Evolutionary conservation across 164 flowering plant species (phyloP).

Genomic region (Chloranthus sessilifolius): DNA sequence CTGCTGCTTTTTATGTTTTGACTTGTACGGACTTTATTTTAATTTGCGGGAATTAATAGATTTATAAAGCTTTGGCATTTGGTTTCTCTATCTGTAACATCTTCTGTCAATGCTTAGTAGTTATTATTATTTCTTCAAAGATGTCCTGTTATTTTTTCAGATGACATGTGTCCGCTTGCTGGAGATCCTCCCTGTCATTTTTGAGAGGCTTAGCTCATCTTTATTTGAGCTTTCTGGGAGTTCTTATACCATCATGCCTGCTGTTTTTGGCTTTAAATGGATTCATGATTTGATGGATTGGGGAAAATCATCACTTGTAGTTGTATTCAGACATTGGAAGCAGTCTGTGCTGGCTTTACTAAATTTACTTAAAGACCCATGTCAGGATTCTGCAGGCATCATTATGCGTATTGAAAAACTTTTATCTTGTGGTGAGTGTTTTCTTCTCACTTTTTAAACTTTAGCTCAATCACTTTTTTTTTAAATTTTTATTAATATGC

Average conservation of each 20-base stretch:
- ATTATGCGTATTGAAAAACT: constrained; percentile 44
- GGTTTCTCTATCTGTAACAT: too few relatives aligned
- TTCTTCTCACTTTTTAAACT: neutral
- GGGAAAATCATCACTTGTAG: constrained; percentile 70
- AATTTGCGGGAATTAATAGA: too few relatives aligned
- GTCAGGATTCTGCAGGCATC: constrained; percentile 23
- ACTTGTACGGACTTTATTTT: too few relatives aligned
- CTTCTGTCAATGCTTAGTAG: too few relatives aligned
- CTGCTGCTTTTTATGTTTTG: too few relatives aligned
- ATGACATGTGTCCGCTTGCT: constrained; percentile 89
- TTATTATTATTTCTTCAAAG: constrained; percentile 1
- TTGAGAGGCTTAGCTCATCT: constrained; percentile 38
- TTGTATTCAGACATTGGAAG: constrained; percentile 70
- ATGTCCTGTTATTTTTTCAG: constrained; percentile 37
- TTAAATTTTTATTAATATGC: neutral
- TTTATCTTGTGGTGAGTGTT: constrained; percentile 50
- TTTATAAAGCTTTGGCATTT: too few relatives aligned
- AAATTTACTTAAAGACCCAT: constrained; percentile 35
- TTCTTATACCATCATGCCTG: constrained; percentile 12
- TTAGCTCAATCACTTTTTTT: too few relatives aligned
- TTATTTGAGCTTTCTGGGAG: constrained; percentile 11
- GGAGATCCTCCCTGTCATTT: constrained; percentile 69
- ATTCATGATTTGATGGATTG: constrained; percentile 77
- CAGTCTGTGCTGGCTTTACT: constrained; percentile 46
- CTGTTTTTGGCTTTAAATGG: constrained; percentile 44